phyloP scores from a whole-genome alignment of 345 rosid genomes.

The Eucalyptus globulus region DNA sequence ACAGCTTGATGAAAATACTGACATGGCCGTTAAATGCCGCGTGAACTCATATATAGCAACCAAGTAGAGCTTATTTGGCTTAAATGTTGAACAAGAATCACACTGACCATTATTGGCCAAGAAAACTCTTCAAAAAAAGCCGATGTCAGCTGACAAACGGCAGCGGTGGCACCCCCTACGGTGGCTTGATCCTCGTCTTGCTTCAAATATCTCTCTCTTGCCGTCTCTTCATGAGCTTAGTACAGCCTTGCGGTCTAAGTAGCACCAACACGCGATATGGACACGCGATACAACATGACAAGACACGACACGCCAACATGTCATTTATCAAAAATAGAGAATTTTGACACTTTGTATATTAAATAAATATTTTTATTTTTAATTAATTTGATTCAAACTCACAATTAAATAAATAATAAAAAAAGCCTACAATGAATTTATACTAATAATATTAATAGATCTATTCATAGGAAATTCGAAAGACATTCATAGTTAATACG shows the following conservation, averaged over 20 bases:
- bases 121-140: neutral
- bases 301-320: fast-evolving
- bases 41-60: neutral
- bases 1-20: neutral
- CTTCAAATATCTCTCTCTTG: neutral
- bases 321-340: no score
- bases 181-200: neutral
- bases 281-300: fast-evolving
- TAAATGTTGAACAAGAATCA: neutral
- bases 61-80: neutral
- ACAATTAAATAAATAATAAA: no score
- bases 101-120: neutral
- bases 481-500: no score
- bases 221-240: neutral
- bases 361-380: no score
- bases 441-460: no score
- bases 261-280: fast-evolving
- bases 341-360: no score
- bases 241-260: no score
- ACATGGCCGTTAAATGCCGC: neutral
- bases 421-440: no score
- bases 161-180: neutral
- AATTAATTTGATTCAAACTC: no score
- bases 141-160: neutral
- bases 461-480: no score